Evolutionary conservation across 805 yeast species (phyloP), one percentile per base, ranked within the genome.

Genomic region (Kluyveromyces wickerhamii): DNA sequence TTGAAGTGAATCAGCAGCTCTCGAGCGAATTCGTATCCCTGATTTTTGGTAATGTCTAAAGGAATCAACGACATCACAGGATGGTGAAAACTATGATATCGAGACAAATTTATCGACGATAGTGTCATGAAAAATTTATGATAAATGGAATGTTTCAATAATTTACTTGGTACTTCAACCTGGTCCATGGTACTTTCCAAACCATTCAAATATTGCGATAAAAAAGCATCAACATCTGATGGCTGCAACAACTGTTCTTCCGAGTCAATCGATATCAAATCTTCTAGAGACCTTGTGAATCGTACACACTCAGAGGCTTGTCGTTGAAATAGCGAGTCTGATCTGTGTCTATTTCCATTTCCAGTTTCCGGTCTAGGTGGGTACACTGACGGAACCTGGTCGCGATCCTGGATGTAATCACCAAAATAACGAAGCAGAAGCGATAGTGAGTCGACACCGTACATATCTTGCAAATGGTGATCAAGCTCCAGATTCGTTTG

Each of bases 31-130:
- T 72, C 77, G 21, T 73, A 54, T 10, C 40, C 42, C 38, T 56
- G 51, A 2, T 48, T 50, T 20, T 35, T 37, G 11, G 49, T 38
- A 16, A 55, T 40, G 37, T 84, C 72, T 3, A 86, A 64, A 1
- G 79, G 77, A 33, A 86, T 67, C 10, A 89, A 52, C 27, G 87
- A 81, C 2, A 84, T 70, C 2, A 86, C 72, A 0, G 96, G 96
- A 52, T 88, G 96, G 44, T 82, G 78, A 54, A 87, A 77, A 4
- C 86, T 78, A 55, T 89, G 96, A 52, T 83, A 85, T 2, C 89
- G 77, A 2, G 84, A 74, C 7, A 83, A 59, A 6, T 69, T 67
- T 10, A 73, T 68, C 9, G 80, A 66, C 3, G 85, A 68, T 6
- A 81, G 62, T 43, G 74, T 70, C 20, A 77, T 67, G 44, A 81